A percentile compares a stretch with the other conserved stretches of the same genome.
Evolutionary conservation across 768 basidiomycete genomes (phyloP).

Genomic region (Filobasidium floriforme): DNA sequence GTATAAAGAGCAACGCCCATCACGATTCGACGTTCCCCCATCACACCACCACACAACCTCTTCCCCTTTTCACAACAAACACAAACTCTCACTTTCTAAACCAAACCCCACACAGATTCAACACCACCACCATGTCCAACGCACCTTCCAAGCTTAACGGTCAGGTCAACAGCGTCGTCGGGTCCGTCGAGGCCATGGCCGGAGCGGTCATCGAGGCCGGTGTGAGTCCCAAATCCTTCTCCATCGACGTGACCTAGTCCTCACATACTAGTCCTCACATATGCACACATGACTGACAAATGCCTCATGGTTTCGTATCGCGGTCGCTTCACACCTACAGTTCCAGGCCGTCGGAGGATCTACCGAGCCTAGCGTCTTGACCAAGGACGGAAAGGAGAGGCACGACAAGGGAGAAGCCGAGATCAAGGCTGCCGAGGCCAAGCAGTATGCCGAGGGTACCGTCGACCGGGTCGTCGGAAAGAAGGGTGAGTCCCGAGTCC

Average conservation of each 20-base stretch:
- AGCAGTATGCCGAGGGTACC: slow-evolving; percentile 43
- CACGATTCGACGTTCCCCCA: too few relatives aligned
- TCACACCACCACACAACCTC: background rate
- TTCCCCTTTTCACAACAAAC: background rate
- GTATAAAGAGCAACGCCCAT: too few relatives aligned
- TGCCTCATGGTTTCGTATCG: too few relatives aligned
- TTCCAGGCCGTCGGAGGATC: slow-evolving; percentile 41
- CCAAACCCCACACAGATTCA: slow-evolving; percentile 14
- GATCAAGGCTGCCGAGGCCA: slow-evolving; percentile 42
- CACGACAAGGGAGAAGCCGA: slow-evolving; percentile 44
- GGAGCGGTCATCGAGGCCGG: slow-evolving; percentile 25
- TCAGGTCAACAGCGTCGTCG: slow-evolving; percentile 44
- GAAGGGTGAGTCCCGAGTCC: slow-evolving; percentile 21
- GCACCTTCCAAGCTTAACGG: slow-evolving; percentile 44
- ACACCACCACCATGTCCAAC: slow-evolving; percentile 22
- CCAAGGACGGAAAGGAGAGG: slow-evolving; percentile 41
- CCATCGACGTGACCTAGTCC: background rate
- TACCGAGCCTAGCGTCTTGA: slow-evolving; percentile 36
- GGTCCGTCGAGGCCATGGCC: slow-evolving; percentile 39
- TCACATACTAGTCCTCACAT: too few relatives aligned
- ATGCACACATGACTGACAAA: too few relatives aligned
- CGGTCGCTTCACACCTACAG: background rate
- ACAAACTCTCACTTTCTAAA: slow-evolving; percentile 6
- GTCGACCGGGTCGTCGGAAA: slow-evolving; percentile 42
- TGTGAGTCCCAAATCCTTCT: background rate